These are phyloP conservation scores for Ganoderma resinaceum DNA, from an alignment of 1,284 basidiomycete genomes.

Conservation along the genomic window DNA sequence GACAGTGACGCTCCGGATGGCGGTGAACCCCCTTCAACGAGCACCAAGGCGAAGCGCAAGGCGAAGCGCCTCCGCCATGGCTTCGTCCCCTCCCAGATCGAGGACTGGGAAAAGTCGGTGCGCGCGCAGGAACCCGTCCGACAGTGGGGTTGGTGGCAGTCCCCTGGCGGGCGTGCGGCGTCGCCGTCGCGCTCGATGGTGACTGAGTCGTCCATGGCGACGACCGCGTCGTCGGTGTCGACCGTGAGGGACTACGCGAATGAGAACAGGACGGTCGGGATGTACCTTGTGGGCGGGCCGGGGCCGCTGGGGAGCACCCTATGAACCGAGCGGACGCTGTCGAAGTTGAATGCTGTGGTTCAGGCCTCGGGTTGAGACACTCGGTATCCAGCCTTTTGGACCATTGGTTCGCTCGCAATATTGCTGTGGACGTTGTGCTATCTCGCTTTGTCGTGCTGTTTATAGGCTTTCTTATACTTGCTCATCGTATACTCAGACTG, in stretches of 20 bases:
- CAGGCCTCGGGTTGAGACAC: background rate
- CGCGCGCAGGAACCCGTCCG: background rate
- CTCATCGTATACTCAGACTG: background rate
- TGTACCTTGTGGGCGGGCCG: background rate
- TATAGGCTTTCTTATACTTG: background rate
- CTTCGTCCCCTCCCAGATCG: background rate
- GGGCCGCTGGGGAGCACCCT: background rate
- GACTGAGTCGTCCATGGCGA: background rate
- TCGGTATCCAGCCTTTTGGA: background rate
- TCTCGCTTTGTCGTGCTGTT: constrained; percentile 3
- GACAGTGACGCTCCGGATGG: background rate
- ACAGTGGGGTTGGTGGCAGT: background rate
- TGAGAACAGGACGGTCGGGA: background rate
- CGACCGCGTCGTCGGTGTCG: constrained; percentile 3
- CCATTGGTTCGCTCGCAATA: background rate
- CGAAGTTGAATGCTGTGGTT: background rate
- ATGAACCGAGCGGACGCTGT: background rate
- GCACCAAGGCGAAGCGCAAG: background rate
- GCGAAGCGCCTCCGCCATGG: constrained; percentile 2
- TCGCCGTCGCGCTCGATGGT: background rate
- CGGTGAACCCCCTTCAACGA: background rate
- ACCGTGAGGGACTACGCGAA: constrained; percentile 6
- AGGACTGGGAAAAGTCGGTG: background rate
- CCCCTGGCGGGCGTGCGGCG: background rate
- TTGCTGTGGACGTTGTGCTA: constrained; percentile 3